These are phyloP conservation scores for Pythium diclinum DNA, from an alignment of 352 stramenopile genomes.

Conservation along the genomic window DNA sequence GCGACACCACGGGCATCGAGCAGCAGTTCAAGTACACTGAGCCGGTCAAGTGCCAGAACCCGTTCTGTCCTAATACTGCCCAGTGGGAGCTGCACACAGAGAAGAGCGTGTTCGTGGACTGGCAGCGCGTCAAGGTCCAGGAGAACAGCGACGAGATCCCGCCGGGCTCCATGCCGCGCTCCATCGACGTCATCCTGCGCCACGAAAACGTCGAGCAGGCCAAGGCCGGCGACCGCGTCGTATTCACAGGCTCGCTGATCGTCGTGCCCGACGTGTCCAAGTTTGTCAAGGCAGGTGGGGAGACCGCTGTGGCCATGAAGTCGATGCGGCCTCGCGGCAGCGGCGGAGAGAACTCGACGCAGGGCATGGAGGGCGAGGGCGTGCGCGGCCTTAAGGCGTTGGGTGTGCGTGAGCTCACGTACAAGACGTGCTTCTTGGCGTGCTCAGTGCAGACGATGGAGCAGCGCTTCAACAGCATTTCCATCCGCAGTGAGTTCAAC, in stretches of 20 bases:
- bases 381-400: slow-evolving; percentile 94
- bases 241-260: slow-evolving; percentile 94
- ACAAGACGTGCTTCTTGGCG: slow-evolving; percentile 97
- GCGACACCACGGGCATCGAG: slow-evolving; percentile 89
- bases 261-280: slow-evolving; percentile 96
- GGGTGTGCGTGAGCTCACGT: slow-evolving; percentile 97
- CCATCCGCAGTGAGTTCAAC: slow-evolving; percentile 72
- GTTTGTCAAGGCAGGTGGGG: slow-evolving; percentile 70
- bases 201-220: slow-evolving; percentile 97
- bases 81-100: slow-evolving; percentile 86
- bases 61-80: slow-evolving; percentile 91
- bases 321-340: slow-evolving; percentile 28
- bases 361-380: slow-evolving; percentile 86
- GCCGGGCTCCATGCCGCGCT: slow-evolving; percentile 96
- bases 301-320: slow-evolving; percentile 60
- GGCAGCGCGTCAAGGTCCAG: slow-evolving; percentile 98
- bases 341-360: slow-evolving; percentile 58
- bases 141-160: slow-evolving; percentile 99
- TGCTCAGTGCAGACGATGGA: slow-evolving; percentile 92
- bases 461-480: slow-evolving; percentile 85
- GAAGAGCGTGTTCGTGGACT: slow-evolving; percentile 97
- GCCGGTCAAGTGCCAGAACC: slow-evolving; percentile 95
- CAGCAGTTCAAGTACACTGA: slow-evolving; percentile 99
- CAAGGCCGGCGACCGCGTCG: slow-evolving; percentile 94
- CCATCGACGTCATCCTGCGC: slow-evolving; percentile 96